These are phyloP conservation scores for Coemansia sp. DNA, from an alignment of 192 early-diverging fungal species.

Conservation along the genomic window DNA sequence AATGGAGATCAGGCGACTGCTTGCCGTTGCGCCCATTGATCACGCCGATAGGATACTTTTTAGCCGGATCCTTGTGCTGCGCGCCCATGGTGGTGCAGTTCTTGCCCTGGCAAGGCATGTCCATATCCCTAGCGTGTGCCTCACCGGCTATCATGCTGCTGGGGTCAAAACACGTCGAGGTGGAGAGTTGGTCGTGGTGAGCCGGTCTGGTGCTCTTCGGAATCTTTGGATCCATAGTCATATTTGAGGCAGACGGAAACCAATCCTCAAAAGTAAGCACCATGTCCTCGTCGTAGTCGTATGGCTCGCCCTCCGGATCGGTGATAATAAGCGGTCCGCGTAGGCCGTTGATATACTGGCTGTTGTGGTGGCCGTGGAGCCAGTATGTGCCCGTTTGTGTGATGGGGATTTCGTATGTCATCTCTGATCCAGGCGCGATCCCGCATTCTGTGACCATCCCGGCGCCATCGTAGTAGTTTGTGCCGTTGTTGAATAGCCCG, in stretches of 20 bases:
- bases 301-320: conserved; percentile 56
- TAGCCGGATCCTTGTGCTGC: conserved; percentile 8
- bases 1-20: conserved; percentile 53
- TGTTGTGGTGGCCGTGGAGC: conserved; percentile 70
- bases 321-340: conserved; percentile 70
- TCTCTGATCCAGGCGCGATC: conserved; percentile 60
- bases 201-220: neutral
- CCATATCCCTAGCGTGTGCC: neutral
- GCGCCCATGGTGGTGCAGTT: neutral
- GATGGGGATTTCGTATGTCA: conserved; percentile 70
- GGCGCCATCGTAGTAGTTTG: conserved; percentile 70
- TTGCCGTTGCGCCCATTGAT: conserved; percentile 60
- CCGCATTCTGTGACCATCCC: conserved; percentile 72
- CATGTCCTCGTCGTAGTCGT: conserved; percentile 70
- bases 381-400: conserved; percentile 81
- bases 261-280: conserved; percentile 69
- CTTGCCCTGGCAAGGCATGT: neutral
- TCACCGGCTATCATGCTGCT: neutral
- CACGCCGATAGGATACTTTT: conserved; percentile 53
- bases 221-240: conserved; percentile 6
- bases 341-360: conserved; percentile 80
- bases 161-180: neutral
- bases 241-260: conserved; percentile 55
- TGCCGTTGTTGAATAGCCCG: conserved; percentile 76
- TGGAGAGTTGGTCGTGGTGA: neutral